Base-by-base conservation (phyloP, 345 rosid genomes). In the Reutealis trisperma region DNA sequence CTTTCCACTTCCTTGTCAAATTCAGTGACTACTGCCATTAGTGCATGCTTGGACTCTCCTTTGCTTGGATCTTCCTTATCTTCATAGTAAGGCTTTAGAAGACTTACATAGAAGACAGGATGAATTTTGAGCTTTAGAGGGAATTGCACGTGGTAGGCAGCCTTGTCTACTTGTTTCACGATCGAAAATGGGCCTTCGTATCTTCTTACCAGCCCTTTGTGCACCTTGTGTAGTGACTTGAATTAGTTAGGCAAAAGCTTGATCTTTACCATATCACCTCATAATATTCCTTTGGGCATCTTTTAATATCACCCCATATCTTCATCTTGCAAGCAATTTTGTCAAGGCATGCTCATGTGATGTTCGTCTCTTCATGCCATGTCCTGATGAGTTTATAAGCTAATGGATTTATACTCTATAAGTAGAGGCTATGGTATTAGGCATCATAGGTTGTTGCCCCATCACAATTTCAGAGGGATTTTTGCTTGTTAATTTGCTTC, bases 401-500 rank as follows among this genome's bases (percentile, higher is more conserved):
- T 0, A 7, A 6, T 0, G 41, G 71, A 9, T 45, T 77, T 9
- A 1, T 0, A 70, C 42, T 0, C 0, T 24, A 7, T 73, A 76
- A 0, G 52, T 32, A 0, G 6, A 1, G 0, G 22, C 61, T 0
- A 77, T 1, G 0, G n/a, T 49, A 0, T 58, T 5, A 0, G 55
- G 77, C 0, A 59, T 80, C 0, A 59, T 1, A 0, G 65, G 74
- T 21, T 73, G 60, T 8, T 72, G 10, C 1, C 76, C 67, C 2
- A 1, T 73, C 0, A 12, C 37, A 12, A 30, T 6, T 45, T 70
- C n/a, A 4, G 63, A 63, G 0, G 41, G 67, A 15, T 41, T 62
- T 0, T 0, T 0, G 0, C 4, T 0, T 0, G 25, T 71, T 2
- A 21, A 51, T 1, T 51, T 21, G 15, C 55, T 51, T 12, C 2